phyloP scores from a whole-genome alignment of 2,329 filamentous ascomycete species.

The Fusarium albidum region DNA sequence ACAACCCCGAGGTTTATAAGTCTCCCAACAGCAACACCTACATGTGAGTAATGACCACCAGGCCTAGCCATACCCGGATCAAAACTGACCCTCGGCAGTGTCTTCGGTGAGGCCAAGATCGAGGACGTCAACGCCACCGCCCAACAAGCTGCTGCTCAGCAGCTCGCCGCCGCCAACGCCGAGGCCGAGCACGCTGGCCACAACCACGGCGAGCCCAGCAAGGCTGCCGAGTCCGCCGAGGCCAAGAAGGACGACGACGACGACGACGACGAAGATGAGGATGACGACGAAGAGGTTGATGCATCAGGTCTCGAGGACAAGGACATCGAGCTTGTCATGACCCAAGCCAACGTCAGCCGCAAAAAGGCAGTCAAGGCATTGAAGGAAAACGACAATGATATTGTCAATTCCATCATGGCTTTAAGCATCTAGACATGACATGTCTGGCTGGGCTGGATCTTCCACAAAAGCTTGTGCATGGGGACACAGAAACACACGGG shows the following conservation, averaged over 20 bases:
- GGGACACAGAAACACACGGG: constrained; percentile 37
- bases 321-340: constrained; percentile 99
- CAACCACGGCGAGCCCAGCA: constrained; percentile 74
- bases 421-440: constrained; percentile 73
- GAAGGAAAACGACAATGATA: constrained; percentile 99
- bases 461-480: constrained; percentile 39
- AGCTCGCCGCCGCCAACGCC: constrained; percentile 78
- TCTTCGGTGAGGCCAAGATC: constrained; percentile 99
- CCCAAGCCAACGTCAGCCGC: constrained; percentile 93
- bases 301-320: constrained; percentile 95
- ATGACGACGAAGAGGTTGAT: constrained; percentile 95
- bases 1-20: constrained; percentile 99
- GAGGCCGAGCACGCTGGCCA: constrained; percentile 76
- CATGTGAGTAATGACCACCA: constrained; percentile 75
- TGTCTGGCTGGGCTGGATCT: constrained; percentile 32
- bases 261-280: constrained; percentile 85
- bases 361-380: constrained; percentile 99
- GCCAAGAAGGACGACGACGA: constrained; percentile 82
- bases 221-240: constrained; percentile 68
- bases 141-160: constrained; percentile 93
- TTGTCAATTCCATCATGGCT: constrained; percentile 99
- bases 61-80: not conserved
- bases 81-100: constrained; percentile 62
- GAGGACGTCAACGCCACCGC: constrained; percentile 99
- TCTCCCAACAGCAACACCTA: constrained; percentile 99